Evolutionary conservation across 2,329 filamentous ascomycete species (phyloP).

Genomic region (Metarhizium album): DNA sequence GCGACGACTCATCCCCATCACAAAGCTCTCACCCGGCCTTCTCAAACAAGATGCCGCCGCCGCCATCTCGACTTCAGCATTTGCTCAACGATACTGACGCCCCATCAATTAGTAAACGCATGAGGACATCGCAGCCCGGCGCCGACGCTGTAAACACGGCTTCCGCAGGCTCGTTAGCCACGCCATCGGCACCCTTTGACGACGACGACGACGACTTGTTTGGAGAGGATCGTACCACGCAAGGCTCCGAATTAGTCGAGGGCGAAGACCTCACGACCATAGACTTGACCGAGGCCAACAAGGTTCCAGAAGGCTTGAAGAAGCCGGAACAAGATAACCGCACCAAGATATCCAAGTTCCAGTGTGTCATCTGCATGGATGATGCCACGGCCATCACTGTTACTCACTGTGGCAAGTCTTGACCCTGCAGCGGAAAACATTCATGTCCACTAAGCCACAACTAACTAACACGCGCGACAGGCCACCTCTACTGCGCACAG

Average conservation of each 20-base stretch:
- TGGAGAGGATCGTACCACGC: constrained; percentile 10
- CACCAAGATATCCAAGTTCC: constrained; percentile 43
- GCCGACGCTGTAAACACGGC: not conserved
- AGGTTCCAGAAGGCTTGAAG: constrained; percentile 32
- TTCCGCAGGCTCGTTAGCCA: not conserved
- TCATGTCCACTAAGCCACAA: not conserved
- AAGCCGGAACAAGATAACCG: constrained; percentile 34
- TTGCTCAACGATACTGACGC: not conserved
- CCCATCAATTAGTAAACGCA: constrained; percentile 16
- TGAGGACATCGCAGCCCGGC: constrained; percentile 11
- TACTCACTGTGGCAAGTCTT: constrained; percentile 52
- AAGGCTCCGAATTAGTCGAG: not conserved
- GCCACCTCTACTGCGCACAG: constrained; percentile 53
- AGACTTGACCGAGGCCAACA: constrained; percentile 29
- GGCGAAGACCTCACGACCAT: constrained; percentile 20
- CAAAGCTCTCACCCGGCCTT: constrained; percentile 19
- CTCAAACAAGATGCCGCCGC: constrained; percentile 18
- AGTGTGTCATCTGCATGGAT: constrained; percentile 61
- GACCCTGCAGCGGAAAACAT: not conserved
- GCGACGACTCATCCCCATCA: constrained; percentile 13
- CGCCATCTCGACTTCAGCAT: constrained; percentile 1
- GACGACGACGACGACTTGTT: constrained; percentile 20
- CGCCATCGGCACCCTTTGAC: constrained; percentile 5
- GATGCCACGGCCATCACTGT: constrained; percentile 46
- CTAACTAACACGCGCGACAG: constrained; percentile 15